Evolutionary conservation across 495 filamentous ascomycete species (phyloP).

Genomic region (Xylaria castorea): DNA sequence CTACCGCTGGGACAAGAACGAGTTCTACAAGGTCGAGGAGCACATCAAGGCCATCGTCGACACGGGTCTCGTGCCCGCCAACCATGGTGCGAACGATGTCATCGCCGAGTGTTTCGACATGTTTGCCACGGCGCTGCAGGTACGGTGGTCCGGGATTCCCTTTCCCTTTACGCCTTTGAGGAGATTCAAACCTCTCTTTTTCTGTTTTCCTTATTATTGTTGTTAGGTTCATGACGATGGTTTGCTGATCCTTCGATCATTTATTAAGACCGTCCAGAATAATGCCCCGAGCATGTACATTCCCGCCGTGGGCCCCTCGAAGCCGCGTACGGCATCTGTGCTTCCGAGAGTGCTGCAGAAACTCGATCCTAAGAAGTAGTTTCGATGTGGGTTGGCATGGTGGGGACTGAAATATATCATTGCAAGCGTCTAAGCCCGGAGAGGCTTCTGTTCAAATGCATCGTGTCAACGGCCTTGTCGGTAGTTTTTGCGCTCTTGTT

Average conservation of each 20-base stretch:
- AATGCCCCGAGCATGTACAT: constrained; percentile 53
- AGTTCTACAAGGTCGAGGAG: constrained; percentile 54
- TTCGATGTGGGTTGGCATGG: neutral
- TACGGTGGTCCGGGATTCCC: neutral
- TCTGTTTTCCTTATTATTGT: neutral
- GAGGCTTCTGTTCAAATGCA: neutral
- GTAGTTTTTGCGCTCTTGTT: neutral
- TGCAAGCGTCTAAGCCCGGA: neutral
- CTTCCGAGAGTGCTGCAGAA: neutral
- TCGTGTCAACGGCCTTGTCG: neutral
- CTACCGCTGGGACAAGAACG: constrained; percentile 52
- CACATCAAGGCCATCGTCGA: constrained; percentile 54
- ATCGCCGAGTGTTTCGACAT: constrained; percentile 48
- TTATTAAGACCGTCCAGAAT: constrained; percentile 45
- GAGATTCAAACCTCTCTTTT: neutral
- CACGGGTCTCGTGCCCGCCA: constrained; percentile 49
- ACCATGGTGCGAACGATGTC: constrained; percentile 47
- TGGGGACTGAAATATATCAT: neutral
- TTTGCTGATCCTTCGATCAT: neutral
- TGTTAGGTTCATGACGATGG: neutral
- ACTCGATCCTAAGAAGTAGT: neutral
- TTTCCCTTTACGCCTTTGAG: neutral
- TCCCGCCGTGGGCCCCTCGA: neutral
- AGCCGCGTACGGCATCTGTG: neutral
- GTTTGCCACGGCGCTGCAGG: constrained; percentile 45